These are phyloP conservation scores for Ustilago esculenta DNA, from an alignment of 1,284 basidiomycete genomes.

Conservation along the genomic window DNA sequence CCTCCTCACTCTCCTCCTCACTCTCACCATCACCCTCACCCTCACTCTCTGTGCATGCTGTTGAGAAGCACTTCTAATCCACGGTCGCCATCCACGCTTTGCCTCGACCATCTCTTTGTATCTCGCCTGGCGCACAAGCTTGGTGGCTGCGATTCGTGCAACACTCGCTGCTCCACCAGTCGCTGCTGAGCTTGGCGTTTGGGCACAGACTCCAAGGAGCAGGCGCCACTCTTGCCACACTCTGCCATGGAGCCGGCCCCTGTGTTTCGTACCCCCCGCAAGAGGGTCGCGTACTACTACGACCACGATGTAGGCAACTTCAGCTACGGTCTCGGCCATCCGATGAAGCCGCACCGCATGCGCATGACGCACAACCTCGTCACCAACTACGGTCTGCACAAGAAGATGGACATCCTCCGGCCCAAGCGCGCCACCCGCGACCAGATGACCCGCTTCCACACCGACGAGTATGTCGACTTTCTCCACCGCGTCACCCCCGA, in stretches of 20 bases:
- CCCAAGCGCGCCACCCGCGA: conserved; percentile 82
- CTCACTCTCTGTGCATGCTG: too few relatives aligned
- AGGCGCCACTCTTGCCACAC: background rate
- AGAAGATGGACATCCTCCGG: conserved; percentile 86
- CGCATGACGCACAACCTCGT: conserved; percentile 84
- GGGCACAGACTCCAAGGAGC: too few relatives aligned
- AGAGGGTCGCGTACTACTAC: conserved; percentile 58
- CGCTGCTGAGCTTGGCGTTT: background rate
- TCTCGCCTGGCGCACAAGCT: too few relatives aligned
- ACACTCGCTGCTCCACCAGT: background rate
- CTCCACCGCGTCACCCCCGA: conserved; percentile 82
- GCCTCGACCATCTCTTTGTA: too few relatives aligned
- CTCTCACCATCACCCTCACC: too few relatives aligned
- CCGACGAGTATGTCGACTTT: conserved; percentile 96
- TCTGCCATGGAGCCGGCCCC: conserved; percentile 54
- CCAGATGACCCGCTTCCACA: conserved; percentile 91
- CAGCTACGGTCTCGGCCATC: conserved; percentile 86
- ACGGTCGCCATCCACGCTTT: background rate
- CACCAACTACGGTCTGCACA: conserved; percentile 86
- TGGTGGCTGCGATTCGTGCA: background rate
- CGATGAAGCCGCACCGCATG: conserved; percentile 84
- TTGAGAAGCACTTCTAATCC: too few relatives aligned
- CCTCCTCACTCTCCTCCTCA: too few relatives aligned
- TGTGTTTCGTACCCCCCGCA: conserved; percentile 46
- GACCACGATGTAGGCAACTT: conserved; percentile 78